Conservation (phyloP, 2,329 filamentous ascomycete species). For the Paracorniculantispora psalliotae region DNA sequence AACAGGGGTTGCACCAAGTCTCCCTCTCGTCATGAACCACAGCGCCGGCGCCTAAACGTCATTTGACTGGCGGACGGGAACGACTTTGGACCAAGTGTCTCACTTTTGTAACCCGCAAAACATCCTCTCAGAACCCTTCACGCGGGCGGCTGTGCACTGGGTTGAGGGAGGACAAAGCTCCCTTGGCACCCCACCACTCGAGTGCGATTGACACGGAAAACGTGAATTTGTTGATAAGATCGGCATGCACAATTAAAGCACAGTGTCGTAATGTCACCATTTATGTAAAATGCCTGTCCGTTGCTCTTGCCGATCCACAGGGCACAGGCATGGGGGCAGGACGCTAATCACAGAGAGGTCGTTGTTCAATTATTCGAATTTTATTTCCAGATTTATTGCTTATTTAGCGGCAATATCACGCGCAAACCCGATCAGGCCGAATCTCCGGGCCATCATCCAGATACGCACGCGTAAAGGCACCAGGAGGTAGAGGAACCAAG, state of each 20-base stretch:
- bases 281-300: neutral
- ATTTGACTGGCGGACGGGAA: neutral
- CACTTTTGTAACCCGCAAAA: neutral
- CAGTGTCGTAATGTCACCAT: neutral
- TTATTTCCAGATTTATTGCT: neutral
- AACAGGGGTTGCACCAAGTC: neutral
- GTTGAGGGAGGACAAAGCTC: neutral
- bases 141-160: neutral
- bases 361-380: neutral
- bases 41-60: neutral
- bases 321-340: neutral
- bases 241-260: neutral
- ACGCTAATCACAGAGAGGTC: neutral
- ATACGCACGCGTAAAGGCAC: conserved; percentile 10
- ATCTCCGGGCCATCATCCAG: conserved; percentile 6
- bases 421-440: conserved; percentile 3
- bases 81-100: neutral
- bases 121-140: neutral
- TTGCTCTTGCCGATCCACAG: neutral
- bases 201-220: neutral
- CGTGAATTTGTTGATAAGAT: neutral
- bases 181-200: neutral
- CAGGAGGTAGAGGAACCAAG: conserved; percentile 22
- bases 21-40: neutral
- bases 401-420: neutral